These are phyloP conservation scores for Pseudomonodictys pantanalensis DNA, from an alignment of 495 filamentous ascomycete genomes.

Conservation along the genomic window DNA sequence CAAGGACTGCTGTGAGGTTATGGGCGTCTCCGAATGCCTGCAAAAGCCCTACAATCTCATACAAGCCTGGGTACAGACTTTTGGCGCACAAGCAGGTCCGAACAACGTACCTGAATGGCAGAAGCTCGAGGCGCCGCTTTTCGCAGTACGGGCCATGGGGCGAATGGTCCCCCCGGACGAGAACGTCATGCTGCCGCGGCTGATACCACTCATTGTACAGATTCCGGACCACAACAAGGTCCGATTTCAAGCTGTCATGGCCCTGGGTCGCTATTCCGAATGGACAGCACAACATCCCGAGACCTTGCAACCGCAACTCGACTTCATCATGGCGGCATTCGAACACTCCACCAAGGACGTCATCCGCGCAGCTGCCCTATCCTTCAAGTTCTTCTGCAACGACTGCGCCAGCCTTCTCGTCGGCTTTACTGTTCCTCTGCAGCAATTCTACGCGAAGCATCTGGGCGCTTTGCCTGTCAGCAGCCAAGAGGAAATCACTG, in stretches of 20 bases:
- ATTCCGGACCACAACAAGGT: slow-evolving; percentile 96
- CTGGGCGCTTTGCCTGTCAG: slow-evolving; percentile 75
- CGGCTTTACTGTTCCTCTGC: slow-evolving; percentile 75
- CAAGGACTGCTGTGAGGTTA: slow-evolving; percentile 95
- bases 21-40: slow-evolving; percentile 86
- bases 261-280: slow-evolving; percentile 91
- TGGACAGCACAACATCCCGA: slow-evolving; percentile 95
- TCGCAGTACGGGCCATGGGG: slow-evolving; percentile 94
- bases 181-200: slow-evolving; percentile 75
- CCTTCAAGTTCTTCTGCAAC: slow-evolving; percentile 93
- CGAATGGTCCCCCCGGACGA: slow-evolving; percentile 93
- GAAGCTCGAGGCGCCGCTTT: slow-evolving; percentile 89
- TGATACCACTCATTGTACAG: slow-evolving; percentile 88
- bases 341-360: slow-evolving; percentile 81
- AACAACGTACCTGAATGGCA: slow-evolving; percentile 94
- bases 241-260: slow-evolving; percentile 95
- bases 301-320: slow-evolving; percentile 83
- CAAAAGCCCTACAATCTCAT: slow-evolving; percentile 80
- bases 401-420: slow-evolving; percentile 87
- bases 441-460: slow-evolving; percentile 85
- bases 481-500: slow-evolving; percentile 93
- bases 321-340: slow-evolving; percentile 92
- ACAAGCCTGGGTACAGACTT: slow-evolving; percentile 79
- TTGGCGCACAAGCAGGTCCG: slow-evolving; percentile 67
- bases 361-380: slow-evolving; percentile 82